Evolutionary conservation across 306 rosid genomes (phyloP), one percentile per base, ranked within the genome.

Genomic region (Nissolia schottii): DNA sequence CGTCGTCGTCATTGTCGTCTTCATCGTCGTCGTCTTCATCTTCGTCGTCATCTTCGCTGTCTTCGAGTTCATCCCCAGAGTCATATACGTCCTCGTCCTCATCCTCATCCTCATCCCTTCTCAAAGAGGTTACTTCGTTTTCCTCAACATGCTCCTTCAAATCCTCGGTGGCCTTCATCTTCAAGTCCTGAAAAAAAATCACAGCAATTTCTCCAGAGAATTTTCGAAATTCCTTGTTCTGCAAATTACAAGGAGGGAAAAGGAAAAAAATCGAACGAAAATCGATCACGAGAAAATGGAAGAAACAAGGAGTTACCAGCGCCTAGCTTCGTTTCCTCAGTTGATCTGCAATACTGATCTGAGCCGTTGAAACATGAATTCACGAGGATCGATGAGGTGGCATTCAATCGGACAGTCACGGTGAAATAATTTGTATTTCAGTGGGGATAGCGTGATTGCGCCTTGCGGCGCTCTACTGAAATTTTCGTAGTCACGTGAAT

Each of bases 311-410:
- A 71, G 87, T 66, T 64, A 66, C 75, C 75, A 85, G 87, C 79
- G 75, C 74, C 90, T 84, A 87, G 10, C 84, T 83, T 86, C 88
- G 90, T 70, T 75, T 79, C 70, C 78, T 89, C 96, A 87, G 93
- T 85, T 64, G 60, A 90, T 85, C 94, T 81, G 96, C 79, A 86
- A 78, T 70, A 24, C 34, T 7, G 65, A 92, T 92, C 98, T 74
- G 9, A 58, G 7, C 94, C 96, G 96, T 80, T 64, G 74, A 92
- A 55, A 31, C 24, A 0, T 1, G 54, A 31, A 25, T 70, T 58
- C 88, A 82, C 84, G 71, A 85, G 87, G 88, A 89, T 87, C 20
- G 77, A 14, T 86, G 89, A 92, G 83, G 87, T 89, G 96, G 62
- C 38, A 5, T 0, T 0, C 2, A 3, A 92, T 89, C 96, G 73